Conservation (phyloP, 352 stramenopile species). For the Pythium aquatile region DNA sequence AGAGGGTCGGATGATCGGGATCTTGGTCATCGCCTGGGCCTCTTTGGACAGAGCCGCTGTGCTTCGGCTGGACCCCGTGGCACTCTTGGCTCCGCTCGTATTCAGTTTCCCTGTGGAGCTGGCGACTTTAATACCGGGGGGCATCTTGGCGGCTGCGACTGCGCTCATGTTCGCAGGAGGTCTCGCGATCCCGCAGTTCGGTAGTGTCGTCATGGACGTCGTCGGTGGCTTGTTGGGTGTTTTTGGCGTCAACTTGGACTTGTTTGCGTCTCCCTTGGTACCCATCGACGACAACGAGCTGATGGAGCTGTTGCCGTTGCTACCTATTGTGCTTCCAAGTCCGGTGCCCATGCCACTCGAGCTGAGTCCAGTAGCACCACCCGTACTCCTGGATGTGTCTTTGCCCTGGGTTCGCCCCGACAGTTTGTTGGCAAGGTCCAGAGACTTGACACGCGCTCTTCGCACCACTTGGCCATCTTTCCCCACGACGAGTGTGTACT, state of each 20-base stretch:
- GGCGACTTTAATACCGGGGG: constrained; percentile 47
- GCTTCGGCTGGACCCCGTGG: constrained; percentile 33
- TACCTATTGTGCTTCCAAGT: constrained; percentile 21
- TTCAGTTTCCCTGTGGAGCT: constrained; percentile 53
- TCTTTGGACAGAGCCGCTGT: constrained; percentile 50
- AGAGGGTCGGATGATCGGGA: constrained; percentile 67
- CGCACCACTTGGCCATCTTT: constrained; percentile 85
- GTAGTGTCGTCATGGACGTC: constrained; percentile 54
- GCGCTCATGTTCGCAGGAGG: constrained; percentile 27
- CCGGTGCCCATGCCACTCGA: constrained; percentile 3
- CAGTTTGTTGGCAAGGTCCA: constrained; percentile 80
- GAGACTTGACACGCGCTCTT: constrained; percentile 74
- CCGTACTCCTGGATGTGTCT: constrained; percentile 34
- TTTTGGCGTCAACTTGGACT: constrained; percentile 44
- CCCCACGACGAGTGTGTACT: constrained; percentile 81
- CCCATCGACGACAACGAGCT: constrained; percentile 22
- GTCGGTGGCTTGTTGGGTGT: constrained; percentile 44
- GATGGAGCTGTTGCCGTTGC: constrained; percentile 24
- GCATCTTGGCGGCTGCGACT: constrained; percentile 37
- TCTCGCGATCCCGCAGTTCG: constrained; percentile 53
- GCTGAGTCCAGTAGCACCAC: not conserved
- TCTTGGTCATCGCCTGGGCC: constrained; percentile 52
- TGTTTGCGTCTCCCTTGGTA: constrained; percentile 36
- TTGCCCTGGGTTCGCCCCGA: constrained; percentile 42
- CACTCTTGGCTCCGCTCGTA: constrained; percentile 36